phyloP scores from a whole-genome alignment of 1,139 yeast genomes.

The Yamadazyma pseudoaaseri region DNA sequence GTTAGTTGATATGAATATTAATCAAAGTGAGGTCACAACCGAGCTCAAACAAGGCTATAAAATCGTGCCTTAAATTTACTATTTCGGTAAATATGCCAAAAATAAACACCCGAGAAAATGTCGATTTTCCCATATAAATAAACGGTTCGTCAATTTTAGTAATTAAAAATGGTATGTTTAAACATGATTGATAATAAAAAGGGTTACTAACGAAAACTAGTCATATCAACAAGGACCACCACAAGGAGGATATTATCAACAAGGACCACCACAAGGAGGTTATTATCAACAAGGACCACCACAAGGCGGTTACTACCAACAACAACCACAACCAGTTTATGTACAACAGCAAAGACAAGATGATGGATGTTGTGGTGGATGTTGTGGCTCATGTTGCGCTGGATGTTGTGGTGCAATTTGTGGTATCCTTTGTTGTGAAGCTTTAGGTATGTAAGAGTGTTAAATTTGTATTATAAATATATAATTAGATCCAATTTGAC shows the following conservation, averaged over 20 bases:
- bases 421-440: slow-evolving; percentile 39
- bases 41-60: neutral
- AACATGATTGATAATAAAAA: too few relatives aligned
- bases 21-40: too few relatives aligned
- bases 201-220: slow-evolving; percentile 1
- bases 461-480: neutral
- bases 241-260: slow-evolving; percentile 31
- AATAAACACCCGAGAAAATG: neutral
- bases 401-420: slow-evolving; percentile 45
- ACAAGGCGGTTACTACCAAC: slow-evolving; percentile 30
- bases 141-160: neutral
- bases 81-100: neutral
- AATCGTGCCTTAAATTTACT: neutral
- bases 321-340: slow-evolving; percentile 43
- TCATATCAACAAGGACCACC: slow-evolving; percentile 36
- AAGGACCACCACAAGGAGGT: slow-evolving; percentile 32
- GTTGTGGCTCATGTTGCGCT: slow-evolving; percentile 36
- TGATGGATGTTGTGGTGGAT: slow-evolving; percentile 29
- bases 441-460: slow-evolving; percentile 5
- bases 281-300: slow-evolving; percentile 26
- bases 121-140: neutral
- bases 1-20: too few relatives aligned
- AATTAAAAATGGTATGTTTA: slow-evolving; percentile 5
- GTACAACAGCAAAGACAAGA: slow-evolving; percentile 39
- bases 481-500: too few relatives aligned